Percentiles rank a stretch among this genome's conserved stretches.
phyloP scores from a whole-genome alignment of 164 flowering plant species.

The Paratinospora sagittata region DNA sequence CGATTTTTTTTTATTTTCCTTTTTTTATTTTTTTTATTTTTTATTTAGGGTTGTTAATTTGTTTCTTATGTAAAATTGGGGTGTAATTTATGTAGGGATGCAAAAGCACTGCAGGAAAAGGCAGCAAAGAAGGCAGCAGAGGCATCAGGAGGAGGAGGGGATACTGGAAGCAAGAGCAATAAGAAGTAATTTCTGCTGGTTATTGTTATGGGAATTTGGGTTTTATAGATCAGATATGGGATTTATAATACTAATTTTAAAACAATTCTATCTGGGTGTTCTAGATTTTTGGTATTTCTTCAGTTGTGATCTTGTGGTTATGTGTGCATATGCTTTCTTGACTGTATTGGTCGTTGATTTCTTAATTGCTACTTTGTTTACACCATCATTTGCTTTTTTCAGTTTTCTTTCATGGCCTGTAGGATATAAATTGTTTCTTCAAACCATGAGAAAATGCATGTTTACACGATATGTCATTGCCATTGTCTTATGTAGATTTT shows the following conservation, averaged over 20 bases:
- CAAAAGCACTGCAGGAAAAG: constrained; percentile 83
- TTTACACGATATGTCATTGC: neutral
- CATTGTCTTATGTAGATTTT: neutral
- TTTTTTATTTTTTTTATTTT: neutral
- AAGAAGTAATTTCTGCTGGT: constrained; percentile 29
- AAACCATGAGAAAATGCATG: no score
- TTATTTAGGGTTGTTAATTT: neutral
- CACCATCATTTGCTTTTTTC: neutral
- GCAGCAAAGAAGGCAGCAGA: constrained; percentile 63
- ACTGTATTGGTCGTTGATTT: neutral
- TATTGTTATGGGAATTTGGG: constrained; percentile 7
- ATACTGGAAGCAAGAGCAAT: constrained; percentile 34
- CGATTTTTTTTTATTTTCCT: neutral
- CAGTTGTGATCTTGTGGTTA: neutral
- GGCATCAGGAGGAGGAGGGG: constrained; percentile 32
- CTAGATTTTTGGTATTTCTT: neutral
- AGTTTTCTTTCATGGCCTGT: neutral
- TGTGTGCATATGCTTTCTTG: neutral
- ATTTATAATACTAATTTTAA: constrained; percentile 4
- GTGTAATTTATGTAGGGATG: constrained; percentile 43
- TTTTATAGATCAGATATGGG: constrained; percentile 6
- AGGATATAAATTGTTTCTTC: no score
- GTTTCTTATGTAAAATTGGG: neutral
- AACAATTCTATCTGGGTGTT: constrained; percentile 3
- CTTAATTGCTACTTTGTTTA: neutral